A percentile compares a stretch with the other conserved stretches of the same genome.
Conservation (phyloP, 2,329 filamentous ascomycete species). For the Davidsoniella virescens region DNA sequence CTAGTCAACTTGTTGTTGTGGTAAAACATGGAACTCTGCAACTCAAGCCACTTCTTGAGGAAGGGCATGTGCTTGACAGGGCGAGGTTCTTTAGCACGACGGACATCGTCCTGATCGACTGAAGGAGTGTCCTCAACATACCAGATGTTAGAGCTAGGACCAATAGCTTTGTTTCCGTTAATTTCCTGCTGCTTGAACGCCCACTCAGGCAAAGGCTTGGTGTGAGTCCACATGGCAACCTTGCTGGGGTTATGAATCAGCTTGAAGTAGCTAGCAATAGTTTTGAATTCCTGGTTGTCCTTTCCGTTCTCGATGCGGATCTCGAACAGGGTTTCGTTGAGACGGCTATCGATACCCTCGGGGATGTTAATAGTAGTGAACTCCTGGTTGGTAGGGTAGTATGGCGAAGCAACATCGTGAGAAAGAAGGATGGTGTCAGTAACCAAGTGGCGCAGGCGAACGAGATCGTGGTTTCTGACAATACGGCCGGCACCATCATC, state of each 20-base stretch:
- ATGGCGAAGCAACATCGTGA: constrained; percentile 93
- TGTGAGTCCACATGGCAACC: constrained; percentile 98
- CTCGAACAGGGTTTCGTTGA: constrained; percentile 86
- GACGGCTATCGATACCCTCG: constrained; percentile 55
- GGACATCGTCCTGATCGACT: constrained; percentile 51
- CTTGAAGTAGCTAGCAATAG: constrained; percentile 85
- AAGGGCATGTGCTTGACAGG: constrained; percentile 77
- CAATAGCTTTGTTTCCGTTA: constrained; percentile 94
- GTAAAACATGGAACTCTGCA: constrained; percentile 97
- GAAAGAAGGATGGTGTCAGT: constrained; percentile 79
- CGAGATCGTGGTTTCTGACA: constrained; percentile 69
- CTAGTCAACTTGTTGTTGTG: constrained; percentile 97
- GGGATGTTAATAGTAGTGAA: constrained; percentile 70
- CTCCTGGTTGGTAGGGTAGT: constrained; percentile 94
- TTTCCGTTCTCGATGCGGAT: constrained; percentile 81
- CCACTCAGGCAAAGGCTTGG: constrained; percentile 91
- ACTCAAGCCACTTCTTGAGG: constrained; percentile 85
- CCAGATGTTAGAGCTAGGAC: constrained; percentile 86
- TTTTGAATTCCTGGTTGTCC: constrained; percentile 67
- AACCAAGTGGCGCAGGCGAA: constrained; percentile 71
- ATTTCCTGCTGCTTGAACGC: constrained; percentile 95
- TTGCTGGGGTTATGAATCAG: constrained; percentile 86
- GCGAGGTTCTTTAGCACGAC: constrained; percentile 58
- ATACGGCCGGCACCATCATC: constrained; percentile 31
- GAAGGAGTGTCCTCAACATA: constrained; percentile 82